phyloP scores from a whole-genome alignment of 306 rosid species.

The Pachyrhizus erosus region DNA sequence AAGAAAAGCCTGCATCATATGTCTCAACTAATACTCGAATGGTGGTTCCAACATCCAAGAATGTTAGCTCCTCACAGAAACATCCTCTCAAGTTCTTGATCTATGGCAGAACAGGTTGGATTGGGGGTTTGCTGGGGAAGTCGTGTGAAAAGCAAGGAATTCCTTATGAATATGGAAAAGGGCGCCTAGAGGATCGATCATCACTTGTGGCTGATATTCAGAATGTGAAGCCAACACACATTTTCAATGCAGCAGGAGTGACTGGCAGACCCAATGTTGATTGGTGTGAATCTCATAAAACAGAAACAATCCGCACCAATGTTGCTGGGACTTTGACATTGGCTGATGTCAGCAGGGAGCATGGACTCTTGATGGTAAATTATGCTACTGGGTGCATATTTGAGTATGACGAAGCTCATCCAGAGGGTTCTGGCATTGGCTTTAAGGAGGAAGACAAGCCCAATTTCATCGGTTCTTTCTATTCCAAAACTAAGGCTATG shows the following conservation, averaged over 20 bases:
- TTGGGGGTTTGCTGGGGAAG: constrained; percentile 85
- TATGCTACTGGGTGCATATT: constrained; percentile 91
- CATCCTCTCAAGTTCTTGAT: constrained; percentile 73
- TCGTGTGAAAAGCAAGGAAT: constrained; percentile 83
- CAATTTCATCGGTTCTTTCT: constrained; percentile 82
- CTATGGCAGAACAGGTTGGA: constrained; percentile 90
- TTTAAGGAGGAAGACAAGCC: constrained; percentile 89
- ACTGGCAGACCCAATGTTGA: constrained; percentile 93
- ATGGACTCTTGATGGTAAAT: constrained; percentile 76
- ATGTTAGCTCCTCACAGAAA: constrained; percentile 51
- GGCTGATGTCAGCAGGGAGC: constrained; percentile 89
- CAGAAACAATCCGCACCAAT: constrained; percentile 78
- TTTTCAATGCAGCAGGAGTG: constrained; percentile 88
- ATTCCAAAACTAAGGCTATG: constrained; percentile 94
- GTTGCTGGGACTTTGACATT: constrained; percentile 87
- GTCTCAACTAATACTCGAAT: constrained; percentile 65
- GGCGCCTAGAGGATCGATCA: constrained; percentile 79
- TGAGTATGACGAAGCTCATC: constrained; percentile 83
- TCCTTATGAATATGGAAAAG: constrained; percentile 80
- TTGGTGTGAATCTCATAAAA: constrained; percentile 85
- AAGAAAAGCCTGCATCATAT: constrained; percentile 56
- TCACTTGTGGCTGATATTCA: constrained; percentile 78
- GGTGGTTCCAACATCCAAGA: constrained; percentile 78
- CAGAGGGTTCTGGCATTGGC: constrained; percentile 88
- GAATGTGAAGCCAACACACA: constrained; percentile 76